A percentile compares a stretch with the other conserved stretches of the same genome.
Conservation (phyloP, 179 eudicot species). For the Gypsophila paniculata region DNA sequence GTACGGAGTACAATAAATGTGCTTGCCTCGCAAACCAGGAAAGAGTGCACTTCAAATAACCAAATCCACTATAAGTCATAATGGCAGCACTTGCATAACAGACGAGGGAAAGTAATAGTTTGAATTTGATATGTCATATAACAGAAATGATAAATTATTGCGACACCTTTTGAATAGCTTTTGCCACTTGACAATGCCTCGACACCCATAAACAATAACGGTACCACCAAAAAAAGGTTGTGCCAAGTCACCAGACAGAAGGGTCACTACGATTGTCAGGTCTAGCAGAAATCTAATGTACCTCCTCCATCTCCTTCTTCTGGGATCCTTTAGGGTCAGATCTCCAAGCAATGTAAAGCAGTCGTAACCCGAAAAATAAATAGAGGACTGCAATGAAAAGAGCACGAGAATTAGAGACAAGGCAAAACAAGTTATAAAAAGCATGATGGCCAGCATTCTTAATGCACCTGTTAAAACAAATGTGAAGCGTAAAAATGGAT, state of each 20-base stretch:
- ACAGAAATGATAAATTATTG: background rate
- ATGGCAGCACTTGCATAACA: background rate
- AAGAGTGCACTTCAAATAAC: background rate
- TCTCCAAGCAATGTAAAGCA: slow-evolving; percentile 98
- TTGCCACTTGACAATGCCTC: background rate
- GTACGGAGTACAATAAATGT: too few relatives aligned
- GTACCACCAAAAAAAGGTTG: background rate
- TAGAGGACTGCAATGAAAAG: slow-evolving; percentile 69
- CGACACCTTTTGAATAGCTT: background rate
- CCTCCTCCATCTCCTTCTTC: slow-evolving; percentile 97
- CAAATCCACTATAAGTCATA: background rate
- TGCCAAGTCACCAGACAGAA: background rate
- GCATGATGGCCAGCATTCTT: background rate
- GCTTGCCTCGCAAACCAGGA: background rate
- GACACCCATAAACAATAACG: background rate
- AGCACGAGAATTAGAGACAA: slow-evolving; percentile 9
- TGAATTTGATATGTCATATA: background rate
- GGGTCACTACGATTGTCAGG: background rate
- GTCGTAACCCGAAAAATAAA: slow-evolving; percentile 79
- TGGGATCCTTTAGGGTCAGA: slow-evolving; percentile 83
- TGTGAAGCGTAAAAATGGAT: background rate
- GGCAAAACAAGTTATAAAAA: background rate
- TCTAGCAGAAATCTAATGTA: slow-evolving; percentile 25
- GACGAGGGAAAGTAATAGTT: background rate
- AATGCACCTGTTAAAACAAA: background rate